phyloP scores from a whole-genome alignment of 2,329 filamentous ascomycete genomes.

The Fusarium aywerte region DNA sequence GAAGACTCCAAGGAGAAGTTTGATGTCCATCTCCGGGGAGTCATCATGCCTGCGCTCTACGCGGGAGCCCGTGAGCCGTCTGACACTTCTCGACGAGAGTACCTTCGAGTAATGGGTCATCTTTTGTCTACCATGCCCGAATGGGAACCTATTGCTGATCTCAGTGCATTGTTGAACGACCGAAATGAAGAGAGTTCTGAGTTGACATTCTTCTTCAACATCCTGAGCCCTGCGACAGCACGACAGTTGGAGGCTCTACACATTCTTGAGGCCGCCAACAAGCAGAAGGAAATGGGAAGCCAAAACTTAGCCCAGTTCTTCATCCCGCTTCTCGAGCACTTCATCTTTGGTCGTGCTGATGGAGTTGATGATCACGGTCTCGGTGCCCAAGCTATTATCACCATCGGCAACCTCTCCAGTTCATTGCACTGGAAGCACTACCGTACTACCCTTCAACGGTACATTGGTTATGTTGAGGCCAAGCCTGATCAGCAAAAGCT shows the following conservation, averaged over 20 bases:
- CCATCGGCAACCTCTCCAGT: constrained; percentile 78
- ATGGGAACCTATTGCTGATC: constrained; percentile 78
- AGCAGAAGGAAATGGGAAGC: constrained; percentile 72
- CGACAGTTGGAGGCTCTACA: constrained; percentile 86
- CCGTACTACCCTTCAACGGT: constrained; percentile 83
- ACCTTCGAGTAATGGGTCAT: constrained; percentile 80
- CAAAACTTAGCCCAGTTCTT: constrained; percentile 87
- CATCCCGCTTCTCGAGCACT: constrained; percentile 91
- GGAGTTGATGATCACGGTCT: constrained; percentile 83
- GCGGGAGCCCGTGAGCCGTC: constrained; percentile 80
- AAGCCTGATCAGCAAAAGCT: constrained; percentile 88
- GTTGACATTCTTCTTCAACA: constrained; percentile 88
- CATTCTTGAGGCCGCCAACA: constrained; percentile 76
- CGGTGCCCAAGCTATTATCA: constrained; percentile 84
- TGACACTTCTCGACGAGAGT: constrained; percentile 86
- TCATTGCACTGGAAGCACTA: constrained; percentile 93
- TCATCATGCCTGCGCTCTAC: constrained; percentile 81
- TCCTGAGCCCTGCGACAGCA: constrained; percentile 89
- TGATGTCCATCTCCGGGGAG: constrained; percentile 67
- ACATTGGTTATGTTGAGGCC: constrained; percentile 81
- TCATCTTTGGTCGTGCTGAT: constrained; percentile 84
- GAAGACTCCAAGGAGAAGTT: constrained; percentile 58
- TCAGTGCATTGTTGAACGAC: constrained; percentile 72
- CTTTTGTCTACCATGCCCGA: constrained; percentile 76
- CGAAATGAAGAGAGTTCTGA: constrained; percentile 72